These are phyloP conservation scores for Apiotrichum siamense DNA, from an alignment of 1,284 basidiomycete species.

Conservation along the genomic window DNA sequence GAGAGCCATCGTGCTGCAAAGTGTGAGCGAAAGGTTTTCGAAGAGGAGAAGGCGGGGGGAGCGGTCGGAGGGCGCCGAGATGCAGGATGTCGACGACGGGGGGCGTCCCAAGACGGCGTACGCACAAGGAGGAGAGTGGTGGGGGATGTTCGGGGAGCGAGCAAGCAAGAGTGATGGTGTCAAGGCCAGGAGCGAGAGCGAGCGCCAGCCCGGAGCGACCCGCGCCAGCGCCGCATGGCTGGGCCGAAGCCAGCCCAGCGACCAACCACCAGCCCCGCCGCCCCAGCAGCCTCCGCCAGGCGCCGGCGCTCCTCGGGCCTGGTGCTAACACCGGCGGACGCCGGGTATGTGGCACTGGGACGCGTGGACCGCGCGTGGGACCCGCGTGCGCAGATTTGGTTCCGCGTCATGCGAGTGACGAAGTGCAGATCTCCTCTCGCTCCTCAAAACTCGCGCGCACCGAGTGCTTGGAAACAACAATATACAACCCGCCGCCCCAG, in stretches of 20 bases:
- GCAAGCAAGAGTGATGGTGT: too few relatives aligned
- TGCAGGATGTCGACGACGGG: too few relatives aligned
- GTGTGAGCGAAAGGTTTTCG: background rate
- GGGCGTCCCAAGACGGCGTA: slow-evolving; percentile 1
- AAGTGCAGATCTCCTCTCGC: too few relatives aligned
- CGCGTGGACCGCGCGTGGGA: too few relatives aligned
- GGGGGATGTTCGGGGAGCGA: background rate
- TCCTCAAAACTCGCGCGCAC: background rate
- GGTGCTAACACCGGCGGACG: too few relatives aligned
- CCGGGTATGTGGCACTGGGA: too few relatives aligned
- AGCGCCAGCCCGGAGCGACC: background rate
- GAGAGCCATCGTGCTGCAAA: slow-evolving; percentile 12
- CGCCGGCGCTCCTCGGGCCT: too few relatives aligned
- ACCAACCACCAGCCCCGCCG: background rate
- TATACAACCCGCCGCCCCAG: background rate
- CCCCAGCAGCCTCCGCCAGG: too few relatives aligned
- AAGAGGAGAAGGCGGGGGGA: background rate
- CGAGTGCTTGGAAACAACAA: background rate
- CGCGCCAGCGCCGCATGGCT: background rate
- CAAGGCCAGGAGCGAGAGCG: background rate
- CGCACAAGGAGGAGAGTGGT: slow-evolving; percentile 1
- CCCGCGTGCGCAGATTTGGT: too few relatives aligned
- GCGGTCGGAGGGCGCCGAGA: slow-evolving; percentile 2
- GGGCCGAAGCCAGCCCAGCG: background rate
- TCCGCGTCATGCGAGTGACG: too few relatives aligned